These are phyloP conservation scores for Monascus ruber DNA, from an alignment of 2,329 filamentous ascomycete genomes.

Conservation along the genomic window DNA sequence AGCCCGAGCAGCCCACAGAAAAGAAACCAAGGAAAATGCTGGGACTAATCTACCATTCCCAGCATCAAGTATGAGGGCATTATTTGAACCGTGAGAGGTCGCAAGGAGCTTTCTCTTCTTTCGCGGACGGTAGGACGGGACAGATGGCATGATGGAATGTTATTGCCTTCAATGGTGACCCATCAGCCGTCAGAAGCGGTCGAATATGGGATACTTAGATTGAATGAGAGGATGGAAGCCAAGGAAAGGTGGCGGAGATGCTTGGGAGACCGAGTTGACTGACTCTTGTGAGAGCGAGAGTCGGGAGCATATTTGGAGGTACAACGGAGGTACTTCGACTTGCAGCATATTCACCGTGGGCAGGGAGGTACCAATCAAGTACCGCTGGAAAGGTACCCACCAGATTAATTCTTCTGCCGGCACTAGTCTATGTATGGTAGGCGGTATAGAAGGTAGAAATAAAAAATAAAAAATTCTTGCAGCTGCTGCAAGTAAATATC, in stretches of 20 bases:
- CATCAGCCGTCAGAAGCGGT: slow-evolving; percentile 10
- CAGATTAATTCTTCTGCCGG: neutral
- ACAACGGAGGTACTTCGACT: too few relatives aligned
- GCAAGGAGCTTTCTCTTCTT: slow-evolving; percentile 32
- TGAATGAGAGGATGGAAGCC: too few relatives aligned
- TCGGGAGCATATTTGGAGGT: too few relatives aligned
- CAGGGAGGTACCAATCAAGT: slow-evolving; percentile 1
- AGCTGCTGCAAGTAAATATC: slow-evolving; percentile 1
- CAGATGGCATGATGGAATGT: slow-evolving; percentile 15
- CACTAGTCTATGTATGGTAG: slow-evolving; percentile 5
- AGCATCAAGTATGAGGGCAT: slow-evolving; percentile 32
- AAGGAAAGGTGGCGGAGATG: too few relatives aligned
- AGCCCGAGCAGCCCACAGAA: slow-evolving; percentile 82
- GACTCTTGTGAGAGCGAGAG: too few relatives aligned
- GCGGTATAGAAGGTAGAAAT: slow-evolving; percentile 11
- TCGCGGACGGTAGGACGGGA: slow-evolving; percentile 29
- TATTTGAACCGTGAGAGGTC: slow-evolving; percentile 26
- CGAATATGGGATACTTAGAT: neutral
- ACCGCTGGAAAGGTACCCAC: slow-evolving; percentile 10
- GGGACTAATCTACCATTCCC: slow-evolving; percentile 44
- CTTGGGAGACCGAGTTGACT: too few relatives aligned
- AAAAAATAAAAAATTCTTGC: too few relatives aligned
- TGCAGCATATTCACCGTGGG: neutral
- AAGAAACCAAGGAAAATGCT: slow-evolving; percentile 82
- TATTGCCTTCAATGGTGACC: slow-evolving; percentile 7